Conservation (phyloP, 176 grass and related monocot genomes). For the Saccharum officinarum region DNA sequence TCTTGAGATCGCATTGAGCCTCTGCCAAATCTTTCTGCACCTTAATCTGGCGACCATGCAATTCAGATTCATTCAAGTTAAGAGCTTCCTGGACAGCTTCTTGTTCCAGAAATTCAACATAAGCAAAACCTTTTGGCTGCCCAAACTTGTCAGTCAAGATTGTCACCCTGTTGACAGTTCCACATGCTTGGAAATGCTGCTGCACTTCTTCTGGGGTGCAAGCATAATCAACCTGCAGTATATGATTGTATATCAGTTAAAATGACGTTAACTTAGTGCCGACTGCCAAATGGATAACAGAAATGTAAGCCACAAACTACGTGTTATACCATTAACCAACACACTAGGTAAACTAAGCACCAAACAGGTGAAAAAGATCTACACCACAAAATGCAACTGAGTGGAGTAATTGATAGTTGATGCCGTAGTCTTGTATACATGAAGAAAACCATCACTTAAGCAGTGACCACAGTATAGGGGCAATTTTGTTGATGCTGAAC, state of each 20-base stretch:
- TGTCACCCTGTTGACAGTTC: constrained; percentile 61
- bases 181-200: constrained; percentile 71
- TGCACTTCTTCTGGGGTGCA: constrained; percentile 70
- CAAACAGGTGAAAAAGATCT: background rate
- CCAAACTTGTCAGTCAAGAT: constrained; percentile 73
- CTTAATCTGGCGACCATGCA: constrained; percentile 69
- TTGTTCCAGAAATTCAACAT: constrained; percentile 67
- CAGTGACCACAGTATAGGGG: background rate
- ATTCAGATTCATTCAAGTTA: constrained; percentile 63
- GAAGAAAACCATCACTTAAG: background rate
- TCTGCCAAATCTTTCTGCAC: background rate
- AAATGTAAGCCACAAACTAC: background rate
- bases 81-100: constrained; percentile 58
- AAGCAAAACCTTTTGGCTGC: constrained; percentile 66
- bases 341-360: background rate
- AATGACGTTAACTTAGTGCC: background rate
- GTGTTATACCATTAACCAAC: background rate
- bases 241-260: constrained; percentile 13
- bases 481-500: background rate
- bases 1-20: background rate
- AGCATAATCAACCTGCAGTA: constrained; percentile 58
- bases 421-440: background rate
- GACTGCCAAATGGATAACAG: background rate
- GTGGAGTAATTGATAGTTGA: background rate
- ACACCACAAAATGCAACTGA: background rate